These are phyloP conservation scores for Monilinia fructicola DNA, from an alignment of 2,329 filamentous ascomycete genomes.

Conservation along the genomic window DNA sequence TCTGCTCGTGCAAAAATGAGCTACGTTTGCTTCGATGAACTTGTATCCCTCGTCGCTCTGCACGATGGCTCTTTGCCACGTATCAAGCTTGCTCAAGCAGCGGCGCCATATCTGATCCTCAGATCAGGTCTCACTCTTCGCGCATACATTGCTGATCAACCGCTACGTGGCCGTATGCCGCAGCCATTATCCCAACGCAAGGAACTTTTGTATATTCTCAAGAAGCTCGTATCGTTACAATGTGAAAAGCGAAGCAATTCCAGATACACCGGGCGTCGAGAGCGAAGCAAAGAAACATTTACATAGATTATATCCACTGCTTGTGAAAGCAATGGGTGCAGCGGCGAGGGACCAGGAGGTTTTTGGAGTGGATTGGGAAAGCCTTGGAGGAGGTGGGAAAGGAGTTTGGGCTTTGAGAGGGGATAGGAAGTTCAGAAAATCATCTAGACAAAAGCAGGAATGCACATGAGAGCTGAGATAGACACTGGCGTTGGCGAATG, in stretches of 20 bases:
- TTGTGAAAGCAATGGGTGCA: slow-evolving; percentile 62
- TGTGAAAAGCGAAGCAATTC: slow-evolving; percentile 70
- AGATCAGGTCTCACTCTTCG: slow-evolving; percentile 79
- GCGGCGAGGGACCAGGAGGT: slow-evolving; percentile 64
- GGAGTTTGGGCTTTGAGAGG: slow-evolving; percentile 46
- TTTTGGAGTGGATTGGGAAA: slow-evolving; percentile 53
- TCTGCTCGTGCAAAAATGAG: slow-evolving; percentile 69
- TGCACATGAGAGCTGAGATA: background rate
- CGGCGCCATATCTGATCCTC: slow-evolving; percentile 78
- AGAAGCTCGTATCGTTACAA: slow-evolving; percentile 62
- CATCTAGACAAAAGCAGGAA: slow-evolving; percentile 17
- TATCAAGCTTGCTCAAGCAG: slow-evolving; percentile 64
- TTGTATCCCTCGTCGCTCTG: slow-evolving; percentile 66
- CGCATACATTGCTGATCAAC: slow-evolving; percentile 86
- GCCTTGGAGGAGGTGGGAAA: slow-evolving; percentile 62
- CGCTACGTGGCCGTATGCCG: slow-evolving; percentile 83
- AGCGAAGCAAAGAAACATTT: slow-evolving; percentile 71
- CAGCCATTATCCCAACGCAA: slow-evolving; percentile 78
- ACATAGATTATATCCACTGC: slow-evolving; percentile 74
- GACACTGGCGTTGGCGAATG: slow-evolving; percentile 5
- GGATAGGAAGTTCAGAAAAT: background rate
- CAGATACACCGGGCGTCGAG: slow-evolving; percentile 52
- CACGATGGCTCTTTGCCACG: slow-evolving; percentile 44
- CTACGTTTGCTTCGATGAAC: slow-evolving; percentile 76
- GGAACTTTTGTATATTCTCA: slow-evolving; percentile 73